Conservation (phyloP, 192 early-diverging fungal genomes). For the Coemansia sp. region DNA sequence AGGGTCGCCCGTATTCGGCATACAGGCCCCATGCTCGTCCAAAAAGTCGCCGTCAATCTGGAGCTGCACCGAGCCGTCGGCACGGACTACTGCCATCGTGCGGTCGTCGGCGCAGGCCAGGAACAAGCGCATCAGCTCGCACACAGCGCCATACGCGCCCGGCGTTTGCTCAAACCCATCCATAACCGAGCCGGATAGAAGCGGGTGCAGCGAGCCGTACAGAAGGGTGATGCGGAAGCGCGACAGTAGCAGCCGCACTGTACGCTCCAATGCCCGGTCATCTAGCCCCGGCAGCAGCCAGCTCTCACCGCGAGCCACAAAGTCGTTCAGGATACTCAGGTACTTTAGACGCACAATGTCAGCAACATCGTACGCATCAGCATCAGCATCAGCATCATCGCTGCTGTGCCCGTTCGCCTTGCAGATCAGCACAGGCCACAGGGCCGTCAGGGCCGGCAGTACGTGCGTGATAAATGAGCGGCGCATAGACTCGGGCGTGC, state of each 20-base stretch:
- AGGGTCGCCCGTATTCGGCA: background rate
- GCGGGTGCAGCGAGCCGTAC: constrained; percentile 41
- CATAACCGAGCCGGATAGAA: constrained; percentile 9
- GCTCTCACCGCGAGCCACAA: constrained; percentile 32
- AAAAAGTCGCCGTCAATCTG: constrained; percentile 16
- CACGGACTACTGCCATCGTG: constrained; percentile 11
- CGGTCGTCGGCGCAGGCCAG: constrained; percentile 37
- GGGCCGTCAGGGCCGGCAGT: constrained; percentile 32
- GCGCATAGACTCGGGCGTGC: constrained; percentile 31
- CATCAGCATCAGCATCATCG: background rate
- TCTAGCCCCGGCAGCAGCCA: constrained; percentile 15
- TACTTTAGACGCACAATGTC: constrained; percentile 50
- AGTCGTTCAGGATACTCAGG: constrained; percentile 35
- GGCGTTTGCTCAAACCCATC: constrained; percentile 14
- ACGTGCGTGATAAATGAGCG: constrained; percentile 45
- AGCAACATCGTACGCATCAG: constrained; percentile 19
- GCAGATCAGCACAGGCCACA: constrained; percentile 27
- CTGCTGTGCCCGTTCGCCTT: background rate
- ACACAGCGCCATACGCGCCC: constrained; percentile 34
- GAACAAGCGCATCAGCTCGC: constrained; percentile 28
- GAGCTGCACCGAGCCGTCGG: constrained; percentile 26
- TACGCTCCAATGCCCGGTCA: constrained; percentile 6
- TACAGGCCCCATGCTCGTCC: constrained; percentile 11
- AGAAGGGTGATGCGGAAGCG: constrained; percentile 41
- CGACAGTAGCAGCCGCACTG: constrained; percentile 13